Percentiles rank a stretch among this genome's conserved stretches.
Conservation (phyloP, 306 rosid genomes). For the Gynostemma pentaphyllum region DNA sequence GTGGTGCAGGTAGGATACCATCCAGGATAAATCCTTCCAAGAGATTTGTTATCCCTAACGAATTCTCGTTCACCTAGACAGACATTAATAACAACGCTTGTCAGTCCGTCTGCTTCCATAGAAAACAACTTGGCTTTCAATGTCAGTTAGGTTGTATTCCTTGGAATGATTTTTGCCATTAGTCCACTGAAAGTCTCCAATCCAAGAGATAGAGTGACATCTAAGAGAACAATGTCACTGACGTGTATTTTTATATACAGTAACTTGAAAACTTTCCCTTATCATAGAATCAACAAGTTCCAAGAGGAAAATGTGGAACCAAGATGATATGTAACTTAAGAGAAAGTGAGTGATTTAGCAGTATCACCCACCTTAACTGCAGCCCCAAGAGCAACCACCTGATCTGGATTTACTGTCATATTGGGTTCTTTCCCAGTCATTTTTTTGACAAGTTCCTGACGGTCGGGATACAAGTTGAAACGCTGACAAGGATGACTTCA, state of each 20-base stretch:
- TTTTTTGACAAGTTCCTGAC: conserved; percentile 72
- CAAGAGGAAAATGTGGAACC: no score
- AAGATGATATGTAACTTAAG: no score
- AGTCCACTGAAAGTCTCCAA: conserved; percentile 74
- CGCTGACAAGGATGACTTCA: conserved; percentile 77
- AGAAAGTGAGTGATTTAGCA: no score
- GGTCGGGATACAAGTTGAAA: conserved; percentile 73
- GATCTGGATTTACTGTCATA: conserved; percentile 86
- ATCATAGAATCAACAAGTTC: no score
- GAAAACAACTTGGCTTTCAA: conserved; percentile 84
- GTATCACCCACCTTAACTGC: conserved; percentile 84
- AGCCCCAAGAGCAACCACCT: conserved; percentile 88
- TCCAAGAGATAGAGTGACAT: conserved; percentile 58
- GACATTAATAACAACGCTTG: conserved; percentile 70
- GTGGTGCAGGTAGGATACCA: conserved; percentile 87
- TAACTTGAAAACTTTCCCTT: no score
- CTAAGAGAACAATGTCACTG: conserved; percentile 68
- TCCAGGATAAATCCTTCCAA: conserved; percentile 87
- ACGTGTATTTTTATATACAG: no score
- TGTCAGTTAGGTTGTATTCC: conserved; percentile 89
- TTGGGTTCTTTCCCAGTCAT: conserved; percentile 68
- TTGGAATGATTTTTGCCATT: conserved; percentile 85
- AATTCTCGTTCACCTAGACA: conserved; percentile 86
- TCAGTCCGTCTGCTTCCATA: conserved; percentile 77
- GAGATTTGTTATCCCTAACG: conserved; percentile 87